Evolutionary conservation across 2,329 filamentous ascomycete genomes (phyloP).

Genomic region (Neonectria punicea): DNA sequence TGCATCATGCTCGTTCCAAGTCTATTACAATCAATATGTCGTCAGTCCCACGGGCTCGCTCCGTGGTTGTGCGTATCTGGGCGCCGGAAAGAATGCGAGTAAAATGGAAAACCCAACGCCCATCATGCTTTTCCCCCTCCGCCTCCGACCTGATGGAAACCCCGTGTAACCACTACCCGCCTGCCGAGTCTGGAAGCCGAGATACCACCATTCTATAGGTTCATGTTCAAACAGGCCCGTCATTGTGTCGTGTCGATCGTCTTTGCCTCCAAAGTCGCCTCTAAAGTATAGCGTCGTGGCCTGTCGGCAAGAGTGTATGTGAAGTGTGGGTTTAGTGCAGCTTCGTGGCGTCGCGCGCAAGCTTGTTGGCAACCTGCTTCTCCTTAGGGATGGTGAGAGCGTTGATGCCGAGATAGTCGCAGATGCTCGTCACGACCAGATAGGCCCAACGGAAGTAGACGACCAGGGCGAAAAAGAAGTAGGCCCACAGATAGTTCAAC

Average conservation of each 20-base stretch:
- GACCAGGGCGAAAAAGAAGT: conserved; percentile 84
- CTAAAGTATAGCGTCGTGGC: conserved; percentile 1
- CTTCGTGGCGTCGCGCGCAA: conserved; percentile 53
- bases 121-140: conserved; percentile 37
- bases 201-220: conserved; percentile 32
- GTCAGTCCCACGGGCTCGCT: conserved; percentile 27
- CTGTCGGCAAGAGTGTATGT: not conserved
- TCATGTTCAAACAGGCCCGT: conserved; percentile 27
- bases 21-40: conserved; percentile 43
- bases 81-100: conserved; percentile 38
- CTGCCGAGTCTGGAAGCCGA: conserved; percentile 17
- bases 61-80: conserved; percentile 23
- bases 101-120: conserved; percentile 42
- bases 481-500: conserved; percentile 83
- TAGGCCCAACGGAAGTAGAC: conserved; percentile 95
- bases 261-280: not conserved
- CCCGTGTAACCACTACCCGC: conserved; percentile 20
- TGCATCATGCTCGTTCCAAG: conserved; percentile 36
- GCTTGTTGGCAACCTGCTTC: conserved; percentile 67
- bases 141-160: conserved; percentile 32
- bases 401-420: conserved; percentile 91
- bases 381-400: conserved; percentile 84
- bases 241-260: conserved; percentile 17
- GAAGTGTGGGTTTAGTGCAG: conserved; percentile 40
- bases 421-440: conserved; percentile 90